Evolutionary conservation across 352 stramenopile genomes (phyloP).

Genomic region (Thalassiosira allenii): DNA sequence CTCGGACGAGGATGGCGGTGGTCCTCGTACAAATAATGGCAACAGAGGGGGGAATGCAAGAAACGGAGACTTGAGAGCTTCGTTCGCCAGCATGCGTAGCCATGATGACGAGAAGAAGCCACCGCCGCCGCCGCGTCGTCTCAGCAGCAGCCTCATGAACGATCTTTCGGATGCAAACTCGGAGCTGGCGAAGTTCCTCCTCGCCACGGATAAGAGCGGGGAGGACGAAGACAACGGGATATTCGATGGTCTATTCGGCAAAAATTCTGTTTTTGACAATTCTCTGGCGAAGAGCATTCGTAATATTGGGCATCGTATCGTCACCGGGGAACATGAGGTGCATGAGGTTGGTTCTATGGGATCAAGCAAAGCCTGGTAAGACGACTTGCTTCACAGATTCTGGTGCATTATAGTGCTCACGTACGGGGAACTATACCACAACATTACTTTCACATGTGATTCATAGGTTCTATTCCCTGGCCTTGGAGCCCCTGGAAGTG

Average conservation of each 20-base stretch:
- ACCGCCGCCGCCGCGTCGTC: too few species aligned
- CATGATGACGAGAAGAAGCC: neutral
- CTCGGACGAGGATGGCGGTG: too few species aligned
- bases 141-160: constrained; percentile 7
- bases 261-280: constrained; percentile 2
- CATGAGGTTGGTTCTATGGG: neutral
- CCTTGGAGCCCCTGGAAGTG: constrained; percentile 17
- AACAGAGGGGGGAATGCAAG: too few species aligned
- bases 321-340: constrained; percentile 6
- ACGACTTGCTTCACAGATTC: neutral
- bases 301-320: neutral
- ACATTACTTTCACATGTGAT: neutral
- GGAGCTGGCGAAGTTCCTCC: constrained; percentile 20
- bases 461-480: constrained; percentile 23
- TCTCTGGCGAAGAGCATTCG: neutral
- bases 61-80: too few species aligned
- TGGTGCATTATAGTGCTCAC: neutral
- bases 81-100: too few species aligned
- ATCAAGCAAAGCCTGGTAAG: constrained; percentile 10
- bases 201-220: neutral
- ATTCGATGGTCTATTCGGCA: constrained; percentile 6
- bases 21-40: too few species aligned
- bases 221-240: neutral
- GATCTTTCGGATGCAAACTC: constrained; percentile 12
- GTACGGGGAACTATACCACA: neutral